A percentile compares a stretch with the other conserved stretches of the same genome.
phyloP scores from a whole-genome alignment of 1,284 basidiomycete species.

The Entoloma clypeatum region DNA sequence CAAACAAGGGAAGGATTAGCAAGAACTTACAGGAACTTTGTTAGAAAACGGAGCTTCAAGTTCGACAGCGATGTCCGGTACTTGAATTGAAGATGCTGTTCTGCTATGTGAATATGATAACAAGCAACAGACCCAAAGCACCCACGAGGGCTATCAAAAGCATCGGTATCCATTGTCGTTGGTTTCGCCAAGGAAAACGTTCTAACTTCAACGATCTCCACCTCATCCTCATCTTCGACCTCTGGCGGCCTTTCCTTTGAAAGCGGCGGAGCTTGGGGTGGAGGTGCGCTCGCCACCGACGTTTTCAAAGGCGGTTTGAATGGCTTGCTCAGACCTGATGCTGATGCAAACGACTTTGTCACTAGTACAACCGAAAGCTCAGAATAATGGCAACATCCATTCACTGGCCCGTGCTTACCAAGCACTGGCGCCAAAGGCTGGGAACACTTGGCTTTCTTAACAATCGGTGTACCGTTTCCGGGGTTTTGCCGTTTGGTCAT shows the following conservation, averaged over 20 bases:
- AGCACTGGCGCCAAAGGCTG: constrained; percentile 32
- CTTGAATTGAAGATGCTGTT: constrained; percentile 28
- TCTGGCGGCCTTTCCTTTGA: background rate
- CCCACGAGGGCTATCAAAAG: too few relatives aligned
- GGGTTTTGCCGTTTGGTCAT: constrained; percentile 24
- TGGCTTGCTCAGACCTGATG: constrained; percentile 41
- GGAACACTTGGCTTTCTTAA: constrained; percentile 38
- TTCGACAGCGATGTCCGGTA: constrained; percentile 43
- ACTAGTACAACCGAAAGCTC: constrained; percentile 34
- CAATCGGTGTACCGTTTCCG: constrained; percentile 12
- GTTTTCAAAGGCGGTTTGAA: constrained; percentile 39
- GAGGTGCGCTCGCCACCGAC: constrained; percentile 2
- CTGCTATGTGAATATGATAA: too few relatives aligned
- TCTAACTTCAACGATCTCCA: constrained; percentile 10
- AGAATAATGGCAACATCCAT: constrained; percentile 3
- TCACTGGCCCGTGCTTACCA: constrained; percentile 25
- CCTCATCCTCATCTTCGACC: constrained; percentile 5
- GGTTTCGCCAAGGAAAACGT: too few relatives aligned
- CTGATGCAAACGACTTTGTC: constrained; percentile 40
- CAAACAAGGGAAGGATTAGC: background rate
- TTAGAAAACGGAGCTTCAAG: constrained; percentile 56
- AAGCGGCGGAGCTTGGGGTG: background rate
- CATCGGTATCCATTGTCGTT: too few relatives aligned
- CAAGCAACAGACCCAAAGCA: too few relatives aligned
- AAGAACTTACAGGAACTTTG: constrained; percentile 52